Conservation (phyloP, 768 basidiomycete species). For the Mycena belliarum region DNA sequence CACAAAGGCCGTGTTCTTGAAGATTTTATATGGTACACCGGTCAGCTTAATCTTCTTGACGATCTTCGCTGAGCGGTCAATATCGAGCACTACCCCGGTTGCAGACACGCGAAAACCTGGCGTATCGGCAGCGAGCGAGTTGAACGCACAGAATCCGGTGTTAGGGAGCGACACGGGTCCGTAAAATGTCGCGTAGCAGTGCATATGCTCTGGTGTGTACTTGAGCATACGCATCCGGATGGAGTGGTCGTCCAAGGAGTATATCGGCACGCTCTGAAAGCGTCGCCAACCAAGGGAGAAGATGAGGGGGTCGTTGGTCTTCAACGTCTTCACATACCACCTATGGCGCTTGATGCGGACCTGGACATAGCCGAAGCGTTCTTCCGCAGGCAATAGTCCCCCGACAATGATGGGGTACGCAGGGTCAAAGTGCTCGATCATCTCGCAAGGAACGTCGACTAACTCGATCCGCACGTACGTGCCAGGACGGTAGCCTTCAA, state of each 20-base stretch:
- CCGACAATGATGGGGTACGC: constrained; percentile 89
- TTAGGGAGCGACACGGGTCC: constrained; percentile 91
- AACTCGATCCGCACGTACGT: constrained; percentile 93
- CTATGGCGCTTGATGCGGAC: constrained; percentile 95
- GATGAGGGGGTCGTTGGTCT: constrained; percentile 96
- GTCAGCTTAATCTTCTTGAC: constrained; percentile 99
- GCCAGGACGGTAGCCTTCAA: constrained; percentile 91
- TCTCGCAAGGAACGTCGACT: constrained; percentile 79
- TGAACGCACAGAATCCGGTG: constrained; percentile 98
- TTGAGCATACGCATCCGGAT: constrained; percentile 99
- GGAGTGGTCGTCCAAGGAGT: constrained; percentile 95
- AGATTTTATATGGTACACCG: constrained; percentile 94
- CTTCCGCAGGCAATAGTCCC: constrained; percentile 86
- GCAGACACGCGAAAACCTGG: constrained; percentile 88
- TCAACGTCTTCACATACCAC: constrained; percentile 89
- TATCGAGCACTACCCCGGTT: constrained; percentile 92
- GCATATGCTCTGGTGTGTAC: constrained; percentile 99
- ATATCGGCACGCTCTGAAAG: constrained; percentile 94
- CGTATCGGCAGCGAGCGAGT: constrained; percentile 65
- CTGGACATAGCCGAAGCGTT: constrained; percentile 91
- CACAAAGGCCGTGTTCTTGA: constrained; percentile 98
- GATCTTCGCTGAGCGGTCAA: constrained; percentile 90
- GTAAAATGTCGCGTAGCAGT: constrained; percentile 97
- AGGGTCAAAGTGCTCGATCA: constrained; percentile 93
- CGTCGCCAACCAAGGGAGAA: constrained; percentile 97